These are phyloP conservation scores for Rhododendron williamsianum DNA, from an alignment of 148 eudicot genomes.

Conservation along the genomic window DNA sequence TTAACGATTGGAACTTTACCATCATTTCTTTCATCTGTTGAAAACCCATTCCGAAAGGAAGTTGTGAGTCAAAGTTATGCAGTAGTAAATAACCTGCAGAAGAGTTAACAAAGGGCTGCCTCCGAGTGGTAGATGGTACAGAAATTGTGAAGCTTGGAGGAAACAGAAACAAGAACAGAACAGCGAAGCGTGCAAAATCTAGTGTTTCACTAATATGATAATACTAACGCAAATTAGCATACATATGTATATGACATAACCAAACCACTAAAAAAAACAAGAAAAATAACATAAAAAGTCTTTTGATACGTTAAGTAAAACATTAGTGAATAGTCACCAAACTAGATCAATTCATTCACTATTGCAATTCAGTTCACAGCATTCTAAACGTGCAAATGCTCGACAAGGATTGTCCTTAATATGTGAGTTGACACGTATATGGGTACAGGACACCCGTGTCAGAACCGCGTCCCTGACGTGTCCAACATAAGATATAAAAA, in stretches of 20 bases:
- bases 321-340: background rate
- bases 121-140: background rate
- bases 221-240: background rate
- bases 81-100: background rate
- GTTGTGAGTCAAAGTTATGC: background rate
- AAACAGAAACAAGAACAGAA: background rate
- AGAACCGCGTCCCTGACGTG: background rate
- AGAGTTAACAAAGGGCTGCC: background rate
- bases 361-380: background rate
- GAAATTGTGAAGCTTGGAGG: background rate
- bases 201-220: background rate
- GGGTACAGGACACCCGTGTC: background rate
- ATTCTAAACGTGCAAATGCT: background rate
- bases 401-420: background rate
- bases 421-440: background rate
- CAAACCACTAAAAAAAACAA: background rate
- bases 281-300: background rate
- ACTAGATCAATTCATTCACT: background rate
- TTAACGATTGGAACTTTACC: slow-evolving; percentile 45
- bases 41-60: slow-evolving; percentile 9
- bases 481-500: background rate
- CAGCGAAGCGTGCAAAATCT: background rate
- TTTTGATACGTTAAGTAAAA: background rate
- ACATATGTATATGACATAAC: background rate
- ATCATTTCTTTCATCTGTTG: slow-evolving; percentile 70